Evolutionary conservation across 2,329 filamentous ascomycete species (phyloP).

Genomic region (Cladosporium sp.): DNA sequence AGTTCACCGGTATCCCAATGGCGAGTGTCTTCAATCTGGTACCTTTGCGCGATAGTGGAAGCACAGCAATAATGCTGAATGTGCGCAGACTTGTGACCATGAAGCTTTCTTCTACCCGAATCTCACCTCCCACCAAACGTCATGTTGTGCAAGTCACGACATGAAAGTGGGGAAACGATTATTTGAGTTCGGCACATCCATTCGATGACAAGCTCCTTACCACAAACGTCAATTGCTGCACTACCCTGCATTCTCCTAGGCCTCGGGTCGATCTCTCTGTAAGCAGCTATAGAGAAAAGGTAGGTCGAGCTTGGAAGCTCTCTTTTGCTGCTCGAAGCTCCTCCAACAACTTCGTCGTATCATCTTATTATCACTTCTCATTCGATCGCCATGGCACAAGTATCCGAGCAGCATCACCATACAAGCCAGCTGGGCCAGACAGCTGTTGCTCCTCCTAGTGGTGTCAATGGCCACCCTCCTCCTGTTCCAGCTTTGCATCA

Average conservation of each 20-base stretch:
- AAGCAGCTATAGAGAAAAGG: not conserved
- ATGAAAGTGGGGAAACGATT: not conserved
- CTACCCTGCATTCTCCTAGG: not conserved
- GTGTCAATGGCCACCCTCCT: not conserved
- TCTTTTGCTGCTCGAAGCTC: not conserved
- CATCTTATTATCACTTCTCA: not conserved
- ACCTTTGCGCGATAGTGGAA: not conserved
- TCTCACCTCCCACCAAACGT: not conserved
- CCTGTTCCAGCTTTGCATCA: slow-evolving; percentile 8
- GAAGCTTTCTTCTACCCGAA: not conserved
- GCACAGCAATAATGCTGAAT: not conserved
- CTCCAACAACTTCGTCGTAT: not conserved
- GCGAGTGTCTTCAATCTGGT: not conserved
- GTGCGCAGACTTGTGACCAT: not conserved
- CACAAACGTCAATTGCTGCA: not conserved
- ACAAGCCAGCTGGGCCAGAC: slow-evolving; percentile 11
- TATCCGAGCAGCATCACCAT: slow-evolving; percentile 7
- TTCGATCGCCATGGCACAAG: slow-evolving; percentile 3
- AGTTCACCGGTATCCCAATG: not conserved
- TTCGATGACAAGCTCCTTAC: slow-evolving; percentile 6
- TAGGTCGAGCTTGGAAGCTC: not conserved
- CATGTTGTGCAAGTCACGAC: not conserved
- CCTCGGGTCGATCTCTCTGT: slow-evolving; percentile 2
- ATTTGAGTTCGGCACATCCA: not conserved
- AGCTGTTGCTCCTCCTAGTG: slow-evolving; percentile 7